Base-by-base conservation (phyloP, 805 yeast genomes). In the Kodamaea leandrae region DNA sequence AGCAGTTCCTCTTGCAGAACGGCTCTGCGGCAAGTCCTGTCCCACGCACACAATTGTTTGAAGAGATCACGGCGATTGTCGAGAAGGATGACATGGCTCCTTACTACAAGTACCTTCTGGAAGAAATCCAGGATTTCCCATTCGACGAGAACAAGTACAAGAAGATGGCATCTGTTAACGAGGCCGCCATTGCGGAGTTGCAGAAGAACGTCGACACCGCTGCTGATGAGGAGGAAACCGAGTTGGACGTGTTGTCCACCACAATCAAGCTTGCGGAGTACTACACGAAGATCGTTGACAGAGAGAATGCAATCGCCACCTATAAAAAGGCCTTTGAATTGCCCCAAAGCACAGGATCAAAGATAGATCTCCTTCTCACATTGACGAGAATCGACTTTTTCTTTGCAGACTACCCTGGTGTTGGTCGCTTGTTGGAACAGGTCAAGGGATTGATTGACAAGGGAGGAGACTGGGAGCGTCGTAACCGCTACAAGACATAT, bases 401-500 rank as follows among this genome's bases (percentile, higher is more conserved):
- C 61, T 91, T 76, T 62, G 82, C 83, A 55, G 96, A 93, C 64
- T 81, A 80, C 57, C 63, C 68, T 4, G 78, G 78, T 49, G 83
- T 85, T 33, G 76, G 82, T 44, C 79, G 80, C 52, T 82, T 83
- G 55, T 74, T 93, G 49, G 91, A 83, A 41, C 81, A 81, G 51
- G 80, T 83, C 14, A 80, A 84, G 56, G 57, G 68, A 17, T 74
- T 87, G 60, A 88, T 93, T 55, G 98, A 91, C 55, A 86, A 88
- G 56, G 99, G 98, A 42, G 99, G 99, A 47, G 99, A 93, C 63
- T 93, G 99, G 99, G 99, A 93, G 67, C 86, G 99, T 64, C 82
- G 96, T 57, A 93, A 93, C 68, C 72, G 96, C 52, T 88, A 78
- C 72, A 93, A 93, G 70, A 86, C 97, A 4, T 93, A 93, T 64